phyloP scores from a whole-genome alignment of 2,329 filamentous ascomycete genomes.

The Lasiodiplodia gonubiensis region DNA sequence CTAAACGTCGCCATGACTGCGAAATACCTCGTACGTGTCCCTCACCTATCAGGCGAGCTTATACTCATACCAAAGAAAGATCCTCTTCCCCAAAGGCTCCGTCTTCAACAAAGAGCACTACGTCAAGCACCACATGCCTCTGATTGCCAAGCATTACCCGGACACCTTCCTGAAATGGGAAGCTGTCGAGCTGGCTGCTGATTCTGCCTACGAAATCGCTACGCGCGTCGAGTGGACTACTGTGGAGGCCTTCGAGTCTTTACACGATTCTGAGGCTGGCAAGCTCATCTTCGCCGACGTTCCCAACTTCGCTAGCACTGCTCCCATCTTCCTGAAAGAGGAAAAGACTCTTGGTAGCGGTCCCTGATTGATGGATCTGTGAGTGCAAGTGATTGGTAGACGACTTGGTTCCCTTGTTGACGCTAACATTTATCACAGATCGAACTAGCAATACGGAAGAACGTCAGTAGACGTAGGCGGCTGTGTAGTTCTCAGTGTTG shows the following conservation, averaged over 20 bases:
- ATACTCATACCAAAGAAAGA: background rate
- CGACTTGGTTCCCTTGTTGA: rapidly evolving
- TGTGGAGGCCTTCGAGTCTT: background rate
- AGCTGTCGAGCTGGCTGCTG: background rate
- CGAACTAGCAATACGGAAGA: no score
- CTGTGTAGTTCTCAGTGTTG: no score
- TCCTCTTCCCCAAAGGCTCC: background rate
- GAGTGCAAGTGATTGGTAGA: no score
- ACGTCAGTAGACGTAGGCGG: no score
- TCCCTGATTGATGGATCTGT: background rate
- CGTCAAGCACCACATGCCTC: background rate
- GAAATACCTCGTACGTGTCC: background rate
- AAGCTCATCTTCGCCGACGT: background rate
- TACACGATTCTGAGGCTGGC: background rate
- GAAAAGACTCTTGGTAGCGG: background rate
- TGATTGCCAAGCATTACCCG: background rate
- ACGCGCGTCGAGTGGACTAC: background rate
- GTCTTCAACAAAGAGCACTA: conserved; percentile 6
- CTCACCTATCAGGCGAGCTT: background rate
- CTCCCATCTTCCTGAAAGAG: background rate
- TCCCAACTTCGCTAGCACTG: background rate
- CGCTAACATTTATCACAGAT: no score
- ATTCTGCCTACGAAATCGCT: background rate
- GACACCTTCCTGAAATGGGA: background rate
- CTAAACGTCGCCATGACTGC: background rate